phyloP scores from a whole-genome alignment of 805 yeast genomes.

The Nakazawaea holstii region DNA sequence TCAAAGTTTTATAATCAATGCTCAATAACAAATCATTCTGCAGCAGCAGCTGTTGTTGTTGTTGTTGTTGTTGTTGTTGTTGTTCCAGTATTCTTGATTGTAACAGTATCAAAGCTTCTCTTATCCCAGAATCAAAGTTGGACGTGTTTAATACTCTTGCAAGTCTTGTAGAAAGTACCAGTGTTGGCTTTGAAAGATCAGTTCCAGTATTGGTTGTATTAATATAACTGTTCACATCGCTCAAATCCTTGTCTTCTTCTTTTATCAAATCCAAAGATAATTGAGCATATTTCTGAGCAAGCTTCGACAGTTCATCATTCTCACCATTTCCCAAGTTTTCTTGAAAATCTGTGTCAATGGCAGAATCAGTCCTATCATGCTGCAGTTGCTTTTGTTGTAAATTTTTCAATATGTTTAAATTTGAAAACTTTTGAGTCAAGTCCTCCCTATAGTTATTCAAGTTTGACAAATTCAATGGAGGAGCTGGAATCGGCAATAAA shows the following conservation, averaged over 20 bases:
- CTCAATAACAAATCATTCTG: constrained; percentile 21
- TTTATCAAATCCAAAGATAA: constrained; percentile 35
- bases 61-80: constrained; percentile 26
- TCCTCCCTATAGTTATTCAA: constrained; percentile 28
- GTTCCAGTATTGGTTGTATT: not conserved
- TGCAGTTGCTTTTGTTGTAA: constrained; percentile 13
- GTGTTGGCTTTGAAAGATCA: constrained; percentile 6
- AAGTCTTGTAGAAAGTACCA: constrained; percentile 36
- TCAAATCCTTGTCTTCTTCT: constrained; percentile 2
- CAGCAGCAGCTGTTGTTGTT: constrained; percentile 15
- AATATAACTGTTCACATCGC: not conserved
- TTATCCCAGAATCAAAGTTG: constrained; percentile 32
- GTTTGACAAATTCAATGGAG: constrained; percentile 31
- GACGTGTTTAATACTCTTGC: constrained; percentile 43
- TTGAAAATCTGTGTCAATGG: not conserved
- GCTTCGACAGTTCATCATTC: constrained; percentile 7
- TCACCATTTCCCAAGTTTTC: not conserved
- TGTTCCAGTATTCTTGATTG: constrained; percentile 25
- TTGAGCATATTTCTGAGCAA: constrained; percentile 45
- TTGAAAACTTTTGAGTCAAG: constrained; percentile 30
- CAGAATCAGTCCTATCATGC: not conserved
- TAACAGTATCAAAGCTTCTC: constrained; percentile 23
- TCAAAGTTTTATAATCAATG: constrained; percentile 26
- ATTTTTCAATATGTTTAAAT: constrained; percentile 25
- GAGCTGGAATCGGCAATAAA: constrained; percentile 30